Evolutionary conservation across 2,329 filamentous ascomycete species (phyloP), one percentile per base, ranked within the genome.

Genomic region (Celoporthe dispersa): DNA sequence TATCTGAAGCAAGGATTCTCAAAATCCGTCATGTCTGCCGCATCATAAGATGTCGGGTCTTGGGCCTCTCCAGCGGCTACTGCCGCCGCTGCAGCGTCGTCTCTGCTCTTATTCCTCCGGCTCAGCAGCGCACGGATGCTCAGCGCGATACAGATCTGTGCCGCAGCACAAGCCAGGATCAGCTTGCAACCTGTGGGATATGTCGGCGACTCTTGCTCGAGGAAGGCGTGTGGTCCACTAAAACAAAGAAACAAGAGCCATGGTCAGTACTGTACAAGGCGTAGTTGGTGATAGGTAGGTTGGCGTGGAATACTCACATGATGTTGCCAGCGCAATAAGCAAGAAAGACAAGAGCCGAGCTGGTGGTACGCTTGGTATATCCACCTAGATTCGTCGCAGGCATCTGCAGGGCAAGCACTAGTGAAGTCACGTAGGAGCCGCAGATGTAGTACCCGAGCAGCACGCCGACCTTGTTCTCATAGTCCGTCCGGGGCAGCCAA

Each of bases 391-490:
- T 86, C 5, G 81, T 78, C 0, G 83, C 81, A 0, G 84, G 85
- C 77, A 86, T 81, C 71, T 86, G 86, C 41, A 88, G 79, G 0
- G 85, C 84, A 0, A 88, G 78, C 0, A 88, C 85, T 9, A 88
- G 76, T 1, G 84, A 84, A 0, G 82, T 80, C 2, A 88, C 86
- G 66, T 82, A 88, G 0, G 81, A 77, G 0, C 84, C 80, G 9
- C 80, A 72, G 37, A 87, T 83, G 72, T 88, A 88, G 73, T 87
- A 86, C 0, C 83, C 84, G 33, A 85, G 80, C 0, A 88, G 77
- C 0, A 86, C 79, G 1, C 85, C 86, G 37, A 82, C 78, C 71
- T 83, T 78, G 72, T 84, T 80, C 16, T 74, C 74, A 5, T 66
- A 66, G 44, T 37, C 48, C 66, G 64, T 77, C 71, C 66, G 80